Base-by-base conservation (phyloP, 1,284 basidiomycete genomes). In the Rhodotorula mucilaginosa region DNA sequence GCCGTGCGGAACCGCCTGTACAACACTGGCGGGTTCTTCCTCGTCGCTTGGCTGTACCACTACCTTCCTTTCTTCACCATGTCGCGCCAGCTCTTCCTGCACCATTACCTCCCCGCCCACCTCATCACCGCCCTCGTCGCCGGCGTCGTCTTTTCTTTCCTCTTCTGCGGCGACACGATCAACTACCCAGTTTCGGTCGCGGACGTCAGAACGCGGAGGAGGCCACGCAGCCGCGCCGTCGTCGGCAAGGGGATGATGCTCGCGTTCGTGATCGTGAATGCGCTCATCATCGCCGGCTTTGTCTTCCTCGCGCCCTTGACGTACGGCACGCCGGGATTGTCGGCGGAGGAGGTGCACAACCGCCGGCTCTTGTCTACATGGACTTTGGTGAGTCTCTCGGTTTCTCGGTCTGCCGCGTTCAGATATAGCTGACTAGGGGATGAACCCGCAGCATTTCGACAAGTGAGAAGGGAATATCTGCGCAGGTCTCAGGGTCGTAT, bases 41-140 rank as follows among this genome's bases (percentile, higher is more conserved):
- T 94, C 64, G 83, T 93, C 52, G 88, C 96, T 16, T 99, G 97
- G 97, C 89, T 87, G 12, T 92, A 91, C 74, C 97, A 99, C 82
- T 99, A 97, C 84, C 84, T 92, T 79, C 97, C 97, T 18, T 99
- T 99, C 87, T 99, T 92, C 88, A 86, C 97, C 49, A 97, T 99
- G 93, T 90, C 87, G 79, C 91, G 97, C 66, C 97, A 99, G 80
- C 86, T 96, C 48, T 97, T 97, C 86, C 85, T 99, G 54, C 96
- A 99, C 81, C 96, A 99, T 82, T 99, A 99, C 81, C 88, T 99
- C 13, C 96, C 96, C 8, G 82, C 83, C 23, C 82, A 84, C 81
- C 86, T 99, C 56, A 90, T 92, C 34, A 95, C 93, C 12, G 90
- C 93, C 21, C 85, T 99, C 68, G 88, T 97, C 61, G 92, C 95